Evolutionary conservation across 2,329 filamentous ascomycete genomes (phyloP).

Genomic region (Elsinoe fawcettii): DNA sequence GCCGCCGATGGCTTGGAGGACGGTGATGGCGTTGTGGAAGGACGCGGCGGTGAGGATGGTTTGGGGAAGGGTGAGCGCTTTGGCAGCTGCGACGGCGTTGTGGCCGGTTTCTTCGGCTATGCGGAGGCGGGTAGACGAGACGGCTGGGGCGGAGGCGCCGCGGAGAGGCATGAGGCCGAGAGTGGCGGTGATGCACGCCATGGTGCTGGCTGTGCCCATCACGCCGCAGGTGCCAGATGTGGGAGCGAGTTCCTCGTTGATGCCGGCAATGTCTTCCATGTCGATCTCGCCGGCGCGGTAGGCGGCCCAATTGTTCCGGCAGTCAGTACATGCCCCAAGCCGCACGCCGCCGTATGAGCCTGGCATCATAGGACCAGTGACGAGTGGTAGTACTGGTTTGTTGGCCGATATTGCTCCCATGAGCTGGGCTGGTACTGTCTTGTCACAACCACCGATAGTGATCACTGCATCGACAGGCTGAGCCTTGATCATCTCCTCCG

Average conservation of each 20-base stretch:
- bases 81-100: conserved; percentile 40
- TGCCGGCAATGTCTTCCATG: conserved; percentile 60
- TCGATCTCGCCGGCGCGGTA: conserved; percentile 60
- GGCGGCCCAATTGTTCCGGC: conserved; percentile 63
- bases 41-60: conserved; percentile 40
- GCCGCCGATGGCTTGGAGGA: conserved; percentile 39
- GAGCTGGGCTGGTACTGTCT: conserved; percentile 64
- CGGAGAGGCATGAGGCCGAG: conserved; percentile 47
- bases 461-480: conserved; percentile 63
- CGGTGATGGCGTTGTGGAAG: conserved; percentile 41
- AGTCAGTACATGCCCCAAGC: conserved; percentile 68
- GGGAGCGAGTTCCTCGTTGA: conserved; percentile 67
- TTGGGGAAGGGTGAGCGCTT: conserved; percentile 35
- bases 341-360: conserved; percentile 57
- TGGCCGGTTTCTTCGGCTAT: conserved; percentile 49
- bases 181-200: conserved; percentile 47
- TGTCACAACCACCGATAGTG: conserved; percentile 65
- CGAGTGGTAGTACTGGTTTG: conserved; percentile 60
- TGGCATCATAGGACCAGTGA: conserved; percentile 70
- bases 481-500: conserved; percentile 67
- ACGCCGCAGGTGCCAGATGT: conserved; percentile 53
- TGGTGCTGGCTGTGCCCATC: conserved; percentile 52
- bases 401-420: conserved; percentile 71
- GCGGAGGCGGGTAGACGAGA: conserved; percentile 44
- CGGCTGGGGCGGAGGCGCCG: conserved; percentile 47